phyloP scores from a whole-genome alignment of 805 yeast genomes.

The Pichia occidentalis region DNA sequence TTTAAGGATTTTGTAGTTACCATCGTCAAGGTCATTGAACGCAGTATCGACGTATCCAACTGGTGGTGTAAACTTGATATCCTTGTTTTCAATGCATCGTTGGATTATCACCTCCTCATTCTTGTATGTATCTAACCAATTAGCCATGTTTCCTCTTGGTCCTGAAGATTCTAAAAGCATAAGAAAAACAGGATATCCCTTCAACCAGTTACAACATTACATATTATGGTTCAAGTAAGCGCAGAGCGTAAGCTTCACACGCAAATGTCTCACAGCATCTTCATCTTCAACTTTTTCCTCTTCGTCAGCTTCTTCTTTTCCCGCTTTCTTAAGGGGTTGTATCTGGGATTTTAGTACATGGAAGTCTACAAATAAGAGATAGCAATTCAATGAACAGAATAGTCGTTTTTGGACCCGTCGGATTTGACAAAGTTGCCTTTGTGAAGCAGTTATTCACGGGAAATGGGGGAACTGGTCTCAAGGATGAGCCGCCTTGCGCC shows the following conservation, averaged over 20 bases:
- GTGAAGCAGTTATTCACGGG: not conserved
- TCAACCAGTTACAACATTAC: too few relatives aligned
- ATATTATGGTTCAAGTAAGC: too few relatives aligned
- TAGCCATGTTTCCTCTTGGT: conserved; percentile 9
- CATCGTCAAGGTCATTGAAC: not conserved
- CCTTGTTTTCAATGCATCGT: not conserved
- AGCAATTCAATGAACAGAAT: conserved; percentile 3
- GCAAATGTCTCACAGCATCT: too few relatives aligned
- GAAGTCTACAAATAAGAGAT: not conserved
- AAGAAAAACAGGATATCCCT: too few relatives aligned
- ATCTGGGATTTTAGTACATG: not conserved
- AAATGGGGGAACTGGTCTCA: too few relatives aligned
- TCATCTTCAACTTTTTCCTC: too few relatives aligned
- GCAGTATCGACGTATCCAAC: conserved; percentile 7
- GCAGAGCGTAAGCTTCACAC: too few relatives aligned
- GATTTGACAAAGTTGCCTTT: not conserved
- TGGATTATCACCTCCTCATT: conserved; percentile 5
- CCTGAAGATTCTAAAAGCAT: too few relatives aligned
- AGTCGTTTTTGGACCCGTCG: conserved; percentile 1
- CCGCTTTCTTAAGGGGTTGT: not conserved
- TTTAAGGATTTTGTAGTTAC: not conserved
- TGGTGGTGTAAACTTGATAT: conserved; percentile 15
- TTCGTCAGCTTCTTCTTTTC: too few relatives aligned
- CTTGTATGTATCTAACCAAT: conserved; percentile 11
- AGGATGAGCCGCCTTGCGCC: too few relatives aligned